Evolutionary conservation across 768 basidiomycete genomes (phyloP).

Genomic region (Lactarius sp.): DNA sequence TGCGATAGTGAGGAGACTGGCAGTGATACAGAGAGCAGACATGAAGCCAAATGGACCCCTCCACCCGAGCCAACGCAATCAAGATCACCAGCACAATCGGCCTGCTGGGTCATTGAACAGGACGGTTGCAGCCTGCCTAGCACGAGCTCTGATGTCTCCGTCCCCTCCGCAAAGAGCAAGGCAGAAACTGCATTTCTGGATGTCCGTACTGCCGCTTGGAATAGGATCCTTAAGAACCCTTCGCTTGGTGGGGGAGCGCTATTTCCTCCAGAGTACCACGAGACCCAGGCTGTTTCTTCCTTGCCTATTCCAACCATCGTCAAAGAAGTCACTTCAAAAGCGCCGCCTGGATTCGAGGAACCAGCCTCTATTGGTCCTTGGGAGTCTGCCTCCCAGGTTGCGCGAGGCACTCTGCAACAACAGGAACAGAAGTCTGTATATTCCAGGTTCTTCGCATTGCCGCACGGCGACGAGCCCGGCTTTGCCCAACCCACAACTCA

Average conservation of each 20-base stretch:
- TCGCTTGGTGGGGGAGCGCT: neutral
- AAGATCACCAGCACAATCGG: constrained; percentile 32
- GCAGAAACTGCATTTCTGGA: constrained; percentile 37
- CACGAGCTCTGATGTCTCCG: constrained; percentile 20
- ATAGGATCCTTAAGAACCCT: neutral
- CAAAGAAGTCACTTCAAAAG: neutral
- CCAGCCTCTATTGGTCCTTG: constrained; percentile 41
- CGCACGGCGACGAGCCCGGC: neutral
- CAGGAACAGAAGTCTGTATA: neutral
- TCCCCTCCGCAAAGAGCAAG: constrained; percentile 4
- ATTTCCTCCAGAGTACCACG: neutral
- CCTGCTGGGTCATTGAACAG: constrained; percentile 54
- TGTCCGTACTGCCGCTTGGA: constrained; percentile 33
- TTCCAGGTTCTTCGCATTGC: constrained; percentile 17
- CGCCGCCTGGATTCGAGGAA: neutral
- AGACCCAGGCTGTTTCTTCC: neutral
- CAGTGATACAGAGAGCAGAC: neutral
- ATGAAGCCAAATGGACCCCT: neutral
- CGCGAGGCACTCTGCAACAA: neutral
- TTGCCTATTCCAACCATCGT: neutral
- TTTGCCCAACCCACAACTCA: neutral
- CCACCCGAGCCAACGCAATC: neutral
- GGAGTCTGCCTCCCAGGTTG: constrained; percentile 52
- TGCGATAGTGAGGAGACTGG: neutral
- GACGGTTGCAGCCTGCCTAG: constrained; percentile 27